Conservation (phyloP, 352 stramenopile species). For the Pythium sukuiense region DNA sequence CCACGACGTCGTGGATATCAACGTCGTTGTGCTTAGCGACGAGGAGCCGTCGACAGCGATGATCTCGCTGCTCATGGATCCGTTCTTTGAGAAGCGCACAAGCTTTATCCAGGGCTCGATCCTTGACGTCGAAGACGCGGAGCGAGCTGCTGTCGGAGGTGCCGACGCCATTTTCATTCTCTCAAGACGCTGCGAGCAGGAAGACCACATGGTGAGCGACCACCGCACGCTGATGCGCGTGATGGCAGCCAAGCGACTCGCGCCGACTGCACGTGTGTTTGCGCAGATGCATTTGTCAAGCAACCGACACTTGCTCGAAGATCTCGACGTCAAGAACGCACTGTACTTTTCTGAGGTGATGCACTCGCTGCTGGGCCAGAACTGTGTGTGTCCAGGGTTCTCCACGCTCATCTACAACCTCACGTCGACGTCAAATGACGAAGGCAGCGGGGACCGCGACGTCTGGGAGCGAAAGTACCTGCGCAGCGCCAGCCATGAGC, state of each 20-base stretch:
- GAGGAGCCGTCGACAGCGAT: slow-evolving; percentile 75
- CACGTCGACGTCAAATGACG: slow-evolving; percentile 78
- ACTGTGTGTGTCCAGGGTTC: slow-evolving; percentile 84
- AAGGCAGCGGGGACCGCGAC: slow-evolving; percentile 28
- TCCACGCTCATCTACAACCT: slow-evolving; percentile 89
- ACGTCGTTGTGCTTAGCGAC: slow-evolving; percentile 76
- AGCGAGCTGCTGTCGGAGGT: slow-evolving; percentile 58
- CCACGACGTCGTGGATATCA: slow-evolving; percentile 78
- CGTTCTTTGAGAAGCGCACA: slow-evolving; percentile 84
- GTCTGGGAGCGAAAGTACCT: slow-evolving; percentile 76
- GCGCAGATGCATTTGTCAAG: slow-evolving; percentile 78
- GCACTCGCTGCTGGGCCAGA: slow-evolving; percentile 79
- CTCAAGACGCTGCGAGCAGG: slow-evolving; percentile 55
- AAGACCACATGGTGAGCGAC: slow-evolving; percentile 70
- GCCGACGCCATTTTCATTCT: slow-evolving; percentile 84
- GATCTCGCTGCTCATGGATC: slow-evolving; percentile 74
- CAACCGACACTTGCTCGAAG: slow-evolving; percentile 72
- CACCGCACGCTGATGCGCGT: slow-evolving; percentile 83
- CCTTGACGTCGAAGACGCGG: slow-evolving; percentile 75
- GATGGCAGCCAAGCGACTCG: slow-evolving; percentile 67
- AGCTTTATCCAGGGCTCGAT: slow-evolving; percentile 82
- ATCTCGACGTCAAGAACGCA: slow-evolving; percentile 76
- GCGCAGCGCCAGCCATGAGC: slow-evolving; percentile 69
- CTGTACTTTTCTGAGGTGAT: slow-evolving; percentile 82
- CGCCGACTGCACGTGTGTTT: slow-evolving; percentile 53